Conservation (phyloP, 2,329 filamentous ascomycete species). For the Aspergillus cejpii region DNA sequence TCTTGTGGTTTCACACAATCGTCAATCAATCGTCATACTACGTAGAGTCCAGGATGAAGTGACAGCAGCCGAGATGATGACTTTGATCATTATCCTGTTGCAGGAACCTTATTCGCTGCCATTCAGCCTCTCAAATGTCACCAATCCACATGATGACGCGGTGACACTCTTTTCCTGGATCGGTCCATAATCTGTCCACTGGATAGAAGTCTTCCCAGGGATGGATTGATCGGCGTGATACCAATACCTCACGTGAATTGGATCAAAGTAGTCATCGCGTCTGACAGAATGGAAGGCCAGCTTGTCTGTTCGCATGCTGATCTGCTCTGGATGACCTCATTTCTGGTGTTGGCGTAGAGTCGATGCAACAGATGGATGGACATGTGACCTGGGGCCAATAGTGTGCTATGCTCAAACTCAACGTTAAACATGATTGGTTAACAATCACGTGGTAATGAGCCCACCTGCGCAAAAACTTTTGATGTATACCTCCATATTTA, state of each 20-base stretch:
- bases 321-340: neutral
- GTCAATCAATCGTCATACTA: too few species aligned
- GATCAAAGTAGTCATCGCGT: neutral
- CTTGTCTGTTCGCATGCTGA: neutral
- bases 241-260: neutral
- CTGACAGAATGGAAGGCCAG: neutral
- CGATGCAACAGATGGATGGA: neutral
- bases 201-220: too few species aligned
- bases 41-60: too few species aligned
- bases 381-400: too few species aligned
- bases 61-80: too few species aligned
- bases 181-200: neutral
- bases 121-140: neutral
- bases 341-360: neutral
- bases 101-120: neutral
- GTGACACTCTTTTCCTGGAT: neutral
- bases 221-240: too few species aligned
- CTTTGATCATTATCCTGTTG: neutral
- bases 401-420: too few species aligned
- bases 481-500: too few species aligned
- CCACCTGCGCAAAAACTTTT: too few species aligned
- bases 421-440: too few species aligned
- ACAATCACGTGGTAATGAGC: too few species aligned
- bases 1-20: too few species aligned
- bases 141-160: neutral